Evolutionary conservation across 305 asterid species (phyloP), one percentile per base, ranked within the genome.

Genomic region (Rubia tinctorum): DNA sequence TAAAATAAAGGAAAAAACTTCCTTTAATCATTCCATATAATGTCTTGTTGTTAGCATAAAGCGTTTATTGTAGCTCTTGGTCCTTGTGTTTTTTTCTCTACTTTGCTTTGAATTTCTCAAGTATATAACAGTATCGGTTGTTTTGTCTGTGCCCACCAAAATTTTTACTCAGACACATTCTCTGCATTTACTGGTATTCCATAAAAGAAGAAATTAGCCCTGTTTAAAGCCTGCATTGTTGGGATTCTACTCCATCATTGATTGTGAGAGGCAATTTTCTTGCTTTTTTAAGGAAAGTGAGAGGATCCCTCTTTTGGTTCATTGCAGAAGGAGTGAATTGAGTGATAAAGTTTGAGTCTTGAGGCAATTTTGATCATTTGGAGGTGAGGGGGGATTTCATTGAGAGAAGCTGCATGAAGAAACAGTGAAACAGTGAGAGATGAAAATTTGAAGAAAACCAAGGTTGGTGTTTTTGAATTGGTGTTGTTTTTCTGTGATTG

Each of bases 361-460:
- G 69, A 22, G 80, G 60, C 64, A 71, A 64, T 43, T 34, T 67
- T 80, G 18, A 17, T 42, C 42, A 51, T 5, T 37, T 62, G 75
- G 76, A 77, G 81, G 90, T 83, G 37, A 80, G 83, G 60, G 37
- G 37, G 75, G 61, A 78, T 59, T 67, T 70, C 73, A 30, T 55
- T 15, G 71, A 60, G 42, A 60, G 72, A 69, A 78, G 84, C 85
- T 86, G 89, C 82, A 89, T 93, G 98, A 93, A 85, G 93, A 75
- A 76, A 79, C 77, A 80, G 84, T 74, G 89, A 71, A 74, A 90
- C 87, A 83, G 91, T 93, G 98, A 88, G 83, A 81, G 96, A 86
- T 90, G 97, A 71, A 80, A 88, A 84, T 86, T 85, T 86, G 77
- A 88, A 88, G 88, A 87, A 88, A 84, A 87, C 90, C 90, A 93